phyloP scores from a whole-genome alignment of 2,329 filamentous ascomycete genomes.

The Hypoxylon rubiginosum region DNA sequence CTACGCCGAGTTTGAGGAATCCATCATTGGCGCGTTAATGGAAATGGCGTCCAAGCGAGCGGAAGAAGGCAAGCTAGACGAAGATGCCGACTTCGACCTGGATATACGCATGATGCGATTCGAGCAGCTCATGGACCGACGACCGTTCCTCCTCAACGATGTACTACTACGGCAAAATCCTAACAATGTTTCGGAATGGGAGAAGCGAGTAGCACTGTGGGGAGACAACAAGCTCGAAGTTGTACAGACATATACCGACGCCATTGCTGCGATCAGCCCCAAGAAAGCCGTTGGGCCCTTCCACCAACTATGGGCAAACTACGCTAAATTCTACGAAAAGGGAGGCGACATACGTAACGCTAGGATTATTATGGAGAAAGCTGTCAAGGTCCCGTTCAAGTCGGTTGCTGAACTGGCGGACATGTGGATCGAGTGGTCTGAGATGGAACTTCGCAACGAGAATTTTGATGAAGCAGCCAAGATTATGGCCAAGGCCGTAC shows the following conservation, averaged over 20 bases:
- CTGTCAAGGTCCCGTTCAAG: conserved; percentile 97
- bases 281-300: conserved; percentile 96
- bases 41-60: conserved; percentile 84
- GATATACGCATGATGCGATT: conserved; percentile 98
- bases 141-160: conserved; percentile 96
- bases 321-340: conserved; percentile 95
- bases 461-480: conserved; percentile 95
- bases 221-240: conserved; percentile 92
- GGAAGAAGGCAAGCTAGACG: conserved; percentile 82
- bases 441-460: conserved; percentile 96
- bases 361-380: conserved; percentile 95
- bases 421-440: conserved; percentile 99
- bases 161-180: conserved; percentile 95
- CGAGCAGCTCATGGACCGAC: conserved; percentile 96
- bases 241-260: conserved; percentile 93
- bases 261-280: conserved; percentile 91
- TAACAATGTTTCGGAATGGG: conserved; percentile 96
- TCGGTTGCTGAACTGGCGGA: conserved; percentile 97
- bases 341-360: conserved; percentile 88
- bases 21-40: conserved; percentile 91
- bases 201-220: conserved; percentile 96
- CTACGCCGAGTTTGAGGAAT: conserved; percentile 97
- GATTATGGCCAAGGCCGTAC: conserved; percentile 97
- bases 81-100: conserved; percentile 91
- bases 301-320: conserved; percentile 95